Evolutionary conservation across 805 yeast species (phyloP), one percentile per base, ranked within the genome.

Genomic region (Wickerhamomyces chambardii): DNA sequence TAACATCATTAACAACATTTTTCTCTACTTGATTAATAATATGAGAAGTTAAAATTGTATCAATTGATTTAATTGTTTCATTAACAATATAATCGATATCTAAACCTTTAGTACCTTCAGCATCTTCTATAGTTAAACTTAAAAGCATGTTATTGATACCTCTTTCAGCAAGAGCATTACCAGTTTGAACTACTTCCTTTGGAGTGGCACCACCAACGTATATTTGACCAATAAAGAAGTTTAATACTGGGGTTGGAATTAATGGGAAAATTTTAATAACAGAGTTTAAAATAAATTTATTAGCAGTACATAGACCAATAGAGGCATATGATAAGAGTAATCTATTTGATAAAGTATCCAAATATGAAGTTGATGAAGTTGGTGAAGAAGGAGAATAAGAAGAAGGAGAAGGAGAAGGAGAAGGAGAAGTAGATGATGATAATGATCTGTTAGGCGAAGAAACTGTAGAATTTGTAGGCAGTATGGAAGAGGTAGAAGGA

Each of bases 71-170:
- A 38, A 74, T 66, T 15, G 90, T 82, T 53, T 78, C 80, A 15
- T 58, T 47, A 27, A 82, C 75, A 40, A 84, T 81, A 42, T 64
- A 65, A 29, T 68, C 51, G 27, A 79, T 75, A 56, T 75, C 78
- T 29, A 69, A 49, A 56, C 73, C 64, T 51, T 73, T 70, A 38
- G 71, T 72, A 28, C 95, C 95, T 44, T 84, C 84, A 36, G 96
- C 80, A 37, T 92, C 95, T 60, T 89, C 97, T 35, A 89, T 87
- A 14, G 96, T 85, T 55, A 86, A 74, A 1, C 94, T 81, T n/a
- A 89, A 64, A 95, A 89, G 86, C 95, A 89, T 85, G 64, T 89
- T 90, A 46, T 84, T 75, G 51, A 87, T 83, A 9, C 95, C 95
- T 41, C 95, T 69, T 34, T 69, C 56, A 36, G 75, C 66, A 45